Percentiles rank a stretch among this genome's conserved stretches.
These are phyloP conservation scores for Leccinum subgranulosum DNA, from an alignment of 768 basidiomycete species.

Conservation along the genomic window DNA sequence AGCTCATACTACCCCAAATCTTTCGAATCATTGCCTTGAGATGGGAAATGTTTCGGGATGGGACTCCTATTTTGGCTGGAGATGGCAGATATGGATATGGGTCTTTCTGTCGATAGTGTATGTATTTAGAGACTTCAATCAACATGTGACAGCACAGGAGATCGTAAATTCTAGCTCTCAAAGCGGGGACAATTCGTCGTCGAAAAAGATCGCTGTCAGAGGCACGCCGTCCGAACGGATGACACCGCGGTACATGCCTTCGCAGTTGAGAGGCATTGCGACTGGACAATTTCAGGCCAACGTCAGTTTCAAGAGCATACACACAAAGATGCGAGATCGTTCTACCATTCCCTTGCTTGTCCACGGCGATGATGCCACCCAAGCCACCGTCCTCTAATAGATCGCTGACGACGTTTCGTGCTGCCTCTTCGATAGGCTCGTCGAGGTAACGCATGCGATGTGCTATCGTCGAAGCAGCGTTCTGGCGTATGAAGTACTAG, in stretches of 20 bases:
- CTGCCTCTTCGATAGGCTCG: constrained; percentile 56
- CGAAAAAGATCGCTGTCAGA: constrained; percentile 73
- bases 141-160: not conserved
- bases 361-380: constrained; percentile 76
- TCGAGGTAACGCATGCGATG: constrained; percentile 58
- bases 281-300: constrained; percentile 39
- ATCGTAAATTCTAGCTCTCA: not conserved
- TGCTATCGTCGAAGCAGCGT: constrained; percentile 64
- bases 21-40: no score
- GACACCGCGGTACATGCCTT: constrained; percentile 82
- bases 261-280: constrained; percentile 68
- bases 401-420: constrained; percentile 53
- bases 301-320: not conserved
- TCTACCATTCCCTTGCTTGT: constrained; percentile 63
- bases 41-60: no score
- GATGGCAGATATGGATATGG: no score
- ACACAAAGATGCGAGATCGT: constrained; percentile 7
- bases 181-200: constrained; percentile 46
- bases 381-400: constrained; percentile 56
- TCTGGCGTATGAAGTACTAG: constrained; percentile 75
- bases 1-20: no score
- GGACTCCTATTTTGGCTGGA: no score
- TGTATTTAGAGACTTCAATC: not conserved
- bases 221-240: constrained; percentile 66
- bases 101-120: no score